Percentiles rank a stretch among this genome's conserved stretches.
These are phyloP conservation scores for Camellia granthamiana DNA, from an alignment of 148 eudicot species.

Conservation along the genomic window DNA sequence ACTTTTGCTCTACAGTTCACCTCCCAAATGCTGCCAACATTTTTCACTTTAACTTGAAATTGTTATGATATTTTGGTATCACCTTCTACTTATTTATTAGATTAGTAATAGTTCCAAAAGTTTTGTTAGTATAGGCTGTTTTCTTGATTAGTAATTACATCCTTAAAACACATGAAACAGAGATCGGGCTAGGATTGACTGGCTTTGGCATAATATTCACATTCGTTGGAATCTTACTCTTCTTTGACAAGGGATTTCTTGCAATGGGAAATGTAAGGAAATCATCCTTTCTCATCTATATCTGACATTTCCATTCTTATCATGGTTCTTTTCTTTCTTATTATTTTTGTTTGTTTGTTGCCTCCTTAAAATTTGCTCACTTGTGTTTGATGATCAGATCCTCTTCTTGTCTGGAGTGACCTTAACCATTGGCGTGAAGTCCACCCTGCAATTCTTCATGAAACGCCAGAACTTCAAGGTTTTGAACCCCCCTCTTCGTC, in stretches of 20 bases:
- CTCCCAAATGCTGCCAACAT: neutral
- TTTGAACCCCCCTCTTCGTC: neutral
- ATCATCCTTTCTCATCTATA: neutral
- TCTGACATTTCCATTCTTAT: neutral
- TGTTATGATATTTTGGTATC: neutral
- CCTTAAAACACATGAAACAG: constrained; percentile 31
- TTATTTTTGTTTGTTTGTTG: neutral
- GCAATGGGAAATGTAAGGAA: constrained; percentile 85
- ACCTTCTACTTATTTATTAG: neutral
- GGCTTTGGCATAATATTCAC: constrained; percentile 82
- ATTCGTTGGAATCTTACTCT: constrained; percentile 62
- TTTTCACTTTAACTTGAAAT: neutral
- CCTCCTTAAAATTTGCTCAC: neutral
- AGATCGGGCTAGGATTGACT: constrained; percentile 85
- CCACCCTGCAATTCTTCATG: constrained; percentile 70
- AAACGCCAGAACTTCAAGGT: constrained; percentile 81
- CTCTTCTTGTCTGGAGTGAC: constrained; percentile 77
- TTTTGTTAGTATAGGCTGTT: neutral
- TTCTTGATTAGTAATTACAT: neutral
- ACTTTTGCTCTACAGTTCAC: neutral
- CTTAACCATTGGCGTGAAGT: constrained; percentile 72
- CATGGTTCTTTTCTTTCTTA: neutral
- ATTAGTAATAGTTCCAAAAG: neutral
- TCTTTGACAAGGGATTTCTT: constrained; percentile 83
- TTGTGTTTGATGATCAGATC: constrained; percentile 44